phyloP scores from a whole-genome alignment of 768 basidiomycete species.

The Rhizopogon rudus region DNA sequence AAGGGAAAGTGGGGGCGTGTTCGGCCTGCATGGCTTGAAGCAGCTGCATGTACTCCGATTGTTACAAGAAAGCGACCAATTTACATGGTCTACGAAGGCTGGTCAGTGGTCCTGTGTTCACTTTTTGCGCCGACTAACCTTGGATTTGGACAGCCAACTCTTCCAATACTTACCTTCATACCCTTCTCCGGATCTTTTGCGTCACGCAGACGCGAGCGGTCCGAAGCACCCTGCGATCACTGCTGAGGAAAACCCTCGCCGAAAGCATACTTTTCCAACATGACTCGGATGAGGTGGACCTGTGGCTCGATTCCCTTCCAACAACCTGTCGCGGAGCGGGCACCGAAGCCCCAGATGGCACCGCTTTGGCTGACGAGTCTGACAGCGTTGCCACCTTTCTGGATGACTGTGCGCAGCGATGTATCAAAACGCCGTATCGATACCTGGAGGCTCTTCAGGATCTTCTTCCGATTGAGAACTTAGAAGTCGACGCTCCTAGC shows the following conservation, averaged over 20 bases:
- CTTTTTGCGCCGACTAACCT: constrained; percentile 1
- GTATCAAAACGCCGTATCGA: constrained; percentile 75
- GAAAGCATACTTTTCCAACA: constrained; percentile 79
- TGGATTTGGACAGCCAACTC: constrained; percentile 30
- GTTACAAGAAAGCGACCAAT: constrained; percentile 74
- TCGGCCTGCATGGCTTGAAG: constrained; percentile 47
- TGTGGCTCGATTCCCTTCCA: constrained; percentile 74
- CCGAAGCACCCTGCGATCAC: constrained; percentile 41
- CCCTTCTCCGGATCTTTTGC: constrained; percentile 64
- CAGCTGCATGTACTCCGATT: constrained; percentile 77
- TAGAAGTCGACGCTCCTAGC: constrained; percentile 30
- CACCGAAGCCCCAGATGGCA: constrained; percentile 46
- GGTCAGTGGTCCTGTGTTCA: constrained; percentile 38
- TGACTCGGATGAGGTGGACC: constrained; percentile 58
- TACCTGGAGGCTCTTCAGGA: constrained; percentile 72
- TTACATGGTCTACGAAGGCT: constrained; percentile 71
- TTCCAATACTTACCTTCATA: constrained; percentile 62
- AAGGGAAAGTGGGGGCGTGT: constrained; percentile 34
- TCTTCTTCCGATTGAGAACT: constrained; percentile 17
- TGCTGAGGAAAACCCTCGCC: constrained; percentile 64
- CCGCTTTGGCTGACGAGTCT: constrained; percentile 49
- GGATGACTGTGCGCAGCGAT: constrained; percentile 83
- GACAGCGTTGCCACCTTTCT: constrained; percentile 61
- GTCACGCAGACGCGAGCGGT: constrained; percentile 47
- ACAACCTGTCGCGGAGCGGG: constrained; percentile 25